phyloP scores from a whole-genome alignment of 2,329 filamentous ascomycete species.

The Trichoderma guizhouense region DNA sequence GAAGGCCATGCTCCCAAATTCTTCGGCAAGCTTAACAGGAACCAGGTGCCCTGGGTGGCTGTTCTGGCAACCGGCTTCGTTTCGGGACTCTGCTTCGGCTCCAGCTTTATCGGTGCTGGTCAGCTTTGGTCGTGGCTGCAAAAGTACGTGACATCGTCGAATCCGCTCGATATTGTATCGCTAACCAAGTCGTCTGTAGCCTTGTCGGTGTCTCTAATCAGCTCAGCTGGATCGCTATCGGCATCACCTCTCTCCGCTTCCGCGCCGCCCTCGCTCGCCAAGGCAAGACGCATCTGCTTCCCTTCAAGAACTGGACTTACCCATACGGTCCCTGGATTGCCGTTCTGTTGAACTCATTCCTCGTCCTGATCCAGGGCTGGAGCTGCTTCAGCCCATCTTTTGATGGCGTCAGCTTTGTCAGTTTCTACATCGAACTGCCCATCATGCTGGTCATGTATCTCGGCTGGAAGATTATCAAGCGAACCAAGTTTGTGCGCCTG shows the following conservation, averaged over 20 bases:
- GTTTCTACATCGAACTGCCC: constrained; percentile 60
- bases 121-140: constrained; percentile 65
- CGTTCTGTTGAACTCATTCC: constrained; percentile 54
- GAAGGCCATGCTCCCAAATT: constrained; percentile 53
- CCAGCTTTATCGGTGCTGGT: constrained; percentile 62
- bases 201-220: constrained; percentile 66
- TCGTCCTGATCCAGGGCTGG: constrained; percentile 64
- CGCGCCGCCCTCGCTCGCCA: constrained; percentile 54
- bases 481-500: constrained; percentile 54
- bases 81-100: constrained; percentile 60
- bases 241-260: constrained; percentile 63
- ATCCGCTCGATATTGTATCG: not conserved
- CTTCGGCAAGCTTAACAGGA: constrained; percentile 41
- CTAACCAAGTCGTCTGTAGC: not conserved
- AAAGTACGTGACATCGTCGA: constrained; percentile 44
- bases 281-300: constrained; percentile 57
- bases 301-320: constrained; percentile 66
- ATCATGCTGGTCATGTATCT: constrained; percentile 62
- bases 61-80: constrained; percentile 53
- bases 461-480: constrained; percentile 69
- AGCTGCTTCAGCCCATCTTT: constrained; percentile 59
- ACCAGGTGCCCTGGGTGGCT: constrained; percentile 39
- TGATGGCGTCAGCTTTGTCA: constrained; percentile 57
- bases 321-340: constrained; percentile 57
- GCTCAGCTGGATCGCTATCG: constrained; percentile 63